Percentiles rank a stretch among this genome's conserved stretches.
phyloP scores from a whole-genome alignment of 805 yeast species.

The Cyberlindnera bimundalis region DNA sequence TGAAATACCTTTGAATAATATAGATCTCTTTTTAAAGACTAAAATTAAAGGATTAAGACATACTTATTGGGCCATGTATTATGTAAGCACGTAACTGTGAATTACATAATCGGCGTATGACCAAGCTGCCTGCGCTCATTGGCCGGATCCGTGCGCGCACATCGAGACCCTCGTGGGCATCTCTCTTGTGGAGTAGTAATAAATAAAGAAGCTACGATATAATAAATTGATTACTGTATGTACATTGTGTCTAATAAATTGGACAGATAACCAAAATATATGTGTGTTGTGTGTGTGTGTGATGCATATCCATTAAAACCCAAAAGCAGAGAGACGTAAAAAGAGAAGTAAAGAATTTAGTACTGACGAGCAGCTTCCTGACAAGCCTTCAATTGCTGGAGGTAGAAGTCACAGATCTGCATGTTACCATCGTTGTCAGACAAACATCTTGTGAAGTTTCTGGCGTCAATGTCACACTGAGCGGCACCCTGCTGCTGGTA shows the following conservation, averaged over 20 bases:
- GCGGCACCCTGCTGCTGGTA: slow-evolving; percentile 37
- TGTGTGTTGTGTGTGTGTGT: no score
- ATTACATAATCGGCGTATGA: no score
- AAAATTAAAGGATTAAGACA: no score
- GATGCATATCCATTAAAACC: not conserved
- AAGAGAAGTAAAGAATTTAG: slow-evolving; percentile 38
- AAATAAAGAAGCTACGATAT: not conserved
- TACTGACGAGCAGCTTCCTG: slow-evolving; percentile 89
- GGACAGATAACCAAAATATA: no score
- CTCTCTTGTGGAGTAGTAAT: not conserved
- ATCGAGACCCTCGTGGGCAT: not conserved
- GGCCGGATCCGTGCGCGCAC: not conserved
- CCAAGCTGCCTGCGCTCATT: not conserved
- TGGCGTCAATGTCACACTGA: slow-evolving; percentile 89
- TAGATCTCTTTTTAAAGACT: no score
- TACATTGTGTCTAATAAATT: no score
- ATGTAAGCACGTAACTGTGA: no score
- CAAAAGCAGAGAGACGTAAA: not conserved
- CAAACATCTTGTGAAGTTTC: slow-evolving; percentile 91
- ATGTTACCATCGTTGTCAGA: slow-evolving; percentile 92
- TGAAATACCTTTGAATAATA: no score
- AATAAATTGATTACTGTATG: no score
- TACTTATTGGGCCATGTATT: not conserved
- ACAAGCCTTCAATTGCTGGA: slow-evolving; percentile 97
- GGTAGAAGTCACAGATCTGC: slow-evolving; percentile 95